phyloP scores from a whole-genome alignment of 2,329 filamentous ascomycete genomes.

The Pseudogymnoascus sp. region DNA sequence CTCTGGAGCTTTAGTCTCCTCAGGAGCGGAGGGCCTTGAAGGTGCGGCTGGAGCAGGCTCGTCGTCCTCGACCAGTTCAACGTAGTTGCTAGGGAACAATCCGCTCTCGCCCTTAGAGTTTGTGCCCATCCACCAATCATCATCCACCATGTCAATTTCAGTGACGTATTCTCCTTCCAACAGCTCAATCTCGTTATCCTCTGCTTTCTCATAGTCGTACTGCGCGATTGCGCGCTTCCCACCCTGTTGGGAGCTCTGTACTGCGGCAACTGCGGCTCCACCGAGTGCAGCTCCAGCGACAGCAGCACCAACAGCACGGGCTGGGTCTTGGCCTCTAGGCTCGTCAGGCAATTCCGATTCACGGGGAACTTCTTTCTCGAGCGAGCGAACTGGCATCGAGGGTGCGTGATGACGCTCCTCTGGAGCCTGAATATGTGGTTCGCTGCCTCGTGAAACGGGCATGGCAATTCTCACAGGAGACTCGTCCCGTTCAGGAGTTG shows the following conservation, averaged over 20 bases:
- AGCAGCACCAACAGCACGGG: constrained; percentile 50
- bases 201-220: constrained; percentile 95
- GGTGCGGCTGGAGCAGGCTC: constrained; percentile 30
- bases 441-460: constrained; percentile 61
- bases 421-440: constrained; percentile 44
- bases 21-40: constrained; percentile 26
- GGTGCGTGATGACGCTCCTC: constrained; percentile 42
- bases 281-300: constrained; percentile 41
- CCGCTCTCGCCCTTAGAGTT: constrained; percentile 78
- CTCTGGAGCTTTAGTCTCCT: constrained; percentile 28
- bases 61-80: constrained; percentile 68
- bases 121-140: constrained; percentile 97
- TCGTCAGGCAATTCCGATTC: constrained; percentile 59
- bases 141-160: constrained; percentile 94
- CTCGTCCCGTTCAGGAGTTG: constrained; percentile 44
- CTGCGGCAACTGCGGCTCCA: constrained; percentile 32
- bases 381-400: constrained; percentile 54
- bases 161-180: constrained; percentile 79
- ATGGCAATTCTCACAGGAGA: constrained; percentile 82
- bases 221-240: constrained; percentile 70
- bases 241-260: constrained; percentile 37
- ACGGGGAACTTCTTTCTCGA: constrained; percentile 52
- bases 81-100: constrained; percentile 95
- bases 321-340: constrained; percentile 45
- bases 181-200: constrained; percentile 93